phyloP scores from a whole-genome alignment of 441 rosid genomes.

The Croton laevigatus region DNA sequence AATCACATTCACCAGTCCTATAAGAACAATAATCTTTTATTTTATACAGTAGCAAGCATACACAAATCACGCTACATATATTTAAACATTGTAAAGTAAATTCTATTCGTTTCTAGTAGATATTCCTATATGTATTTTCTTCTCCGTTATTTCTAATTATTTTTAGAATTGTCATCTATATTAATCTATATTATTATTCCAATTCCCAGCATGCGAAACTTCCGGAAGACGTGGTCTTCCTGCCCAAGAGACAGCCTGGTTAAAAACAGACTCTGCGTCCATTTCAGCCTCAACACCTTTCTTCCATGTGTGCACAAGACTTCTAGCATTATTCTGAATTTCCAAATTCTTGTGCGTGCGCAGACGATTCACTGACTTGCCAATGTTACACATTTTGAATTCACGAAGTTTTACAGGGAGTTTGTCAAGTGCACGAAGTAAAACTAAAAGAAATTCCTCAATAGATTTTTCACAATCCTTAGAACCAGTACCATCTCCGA shows the following conservation, averaged over 20 bases:
- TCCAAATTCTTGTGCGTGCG: slow-evolving; percentile 77
- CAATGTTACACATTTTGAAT: slow-evolving; percentile 83
- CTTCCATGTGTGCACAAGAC: slow-evolving; percentile 96
- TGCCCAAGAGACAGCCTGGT: slow-evolving; percentile 63
- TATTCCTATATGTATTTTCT: too few relatives aligned
- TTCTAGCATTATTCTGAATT: slow-evolving; percentile 89
- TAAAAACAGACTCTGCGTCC: slow-evolving; percentile 75
- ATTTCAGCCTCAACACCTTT: slow-evolving; percentile 97
- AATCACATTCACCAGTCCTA: too few relatives aligned
- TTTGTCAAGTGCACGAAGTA: slow-evolving; percentile 91
- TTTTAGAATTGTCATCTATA: too few relatives aligned
- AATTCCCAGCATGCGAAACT: slow-evolving; percentile 53
- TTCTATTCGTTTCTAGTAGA: too few relatives aligned
- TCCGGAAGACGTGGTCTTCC: slow-evolving; percentile 59
- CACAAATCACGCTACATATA: too few relatives aligned
- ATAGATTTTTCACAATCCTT: slow-evolving; percentile 69
- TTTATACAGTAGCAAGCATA: too few relatives aligned
- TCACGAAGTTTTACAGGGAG: slow-evolving; percentile 94
- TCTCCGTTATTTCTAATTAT: too few relatives aligned
- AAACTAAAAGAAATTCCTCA: slow-evolving; percentile 74
- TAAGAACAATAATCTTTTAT: too few relatives aligned
- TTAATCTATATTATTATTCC: too few relatives aligned
- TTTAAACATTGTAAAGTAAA: too few relatives aligned
- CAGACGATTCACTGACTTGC: slow-evolving; percentile 91
- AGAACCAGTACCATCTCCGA: slow-evolving; percentile 58